These are phyloP conservation scores for Gaultheria prostrata DNA, from an alignment of 148 eudicot species.

Conservation along the genomic window DNA sequence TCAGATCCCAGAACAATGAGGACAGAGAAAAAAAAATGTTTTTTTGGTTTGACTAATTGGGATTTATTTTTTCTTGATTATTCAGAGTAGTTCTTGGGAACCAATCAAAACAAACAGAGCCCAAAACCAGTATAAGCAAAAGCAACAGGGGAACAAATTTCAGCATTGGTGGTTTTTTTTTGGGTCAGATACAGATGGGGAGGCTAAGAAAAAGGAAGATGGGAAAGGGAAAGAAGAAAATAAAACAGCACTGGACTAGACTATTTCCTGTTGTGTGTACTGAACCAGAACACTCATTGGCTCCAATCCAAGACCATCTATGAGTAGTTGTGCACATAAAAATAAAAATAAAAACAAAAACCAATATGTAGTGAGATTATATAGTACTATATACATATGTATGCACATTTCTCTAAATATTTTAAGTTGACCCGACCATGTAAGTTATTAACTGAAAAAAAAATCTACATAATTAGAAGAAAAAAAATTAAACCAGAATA, in stretches of 20 bases:
- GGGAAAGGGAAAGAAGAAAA: not conserved
- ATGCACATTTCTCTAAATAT: too few relatives aligned
- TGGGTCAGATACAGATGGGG: not conserved
- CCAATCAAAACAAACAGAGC: not conserved
- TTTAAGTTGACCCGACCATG: too few relatives aligned
- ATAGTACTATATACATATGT: not conserved
- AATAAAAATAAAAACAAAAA: too few relatives aligned
- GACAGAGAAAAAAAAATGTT: not conserved
- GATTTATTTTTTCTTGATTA: not conserved
- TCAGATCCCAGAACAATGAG: conserved; percentile 7
- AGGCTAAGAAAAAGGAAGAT: not conserved
- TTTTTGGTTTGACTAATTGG: not conserved
- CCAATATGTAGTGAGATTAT: too few relatives aligned
- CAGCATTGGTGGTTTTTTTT: not conserved
- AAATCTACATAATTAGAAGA: too few relatives aligned
- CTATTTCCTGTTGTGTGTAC: not conserved
- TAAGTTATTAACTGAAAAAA: too few relatives aligned
- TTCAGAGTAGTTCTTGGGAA: not conserved
- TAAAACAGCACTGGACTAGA: not conserved
- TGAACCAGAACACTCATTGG: conserved; percentile 8
- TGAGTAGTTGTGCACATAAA: too few relatives aligned
- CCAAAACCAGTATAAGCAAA: not conserved
- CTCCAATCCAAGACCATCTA: not conserved
- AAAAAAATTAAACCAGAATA: too few relatives aligned
- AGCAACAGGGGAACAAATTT: not conserved